Evolutionary conservation across 139 green algal species (phyloP).

Genomic region (Chlorella sp.): DNA sequence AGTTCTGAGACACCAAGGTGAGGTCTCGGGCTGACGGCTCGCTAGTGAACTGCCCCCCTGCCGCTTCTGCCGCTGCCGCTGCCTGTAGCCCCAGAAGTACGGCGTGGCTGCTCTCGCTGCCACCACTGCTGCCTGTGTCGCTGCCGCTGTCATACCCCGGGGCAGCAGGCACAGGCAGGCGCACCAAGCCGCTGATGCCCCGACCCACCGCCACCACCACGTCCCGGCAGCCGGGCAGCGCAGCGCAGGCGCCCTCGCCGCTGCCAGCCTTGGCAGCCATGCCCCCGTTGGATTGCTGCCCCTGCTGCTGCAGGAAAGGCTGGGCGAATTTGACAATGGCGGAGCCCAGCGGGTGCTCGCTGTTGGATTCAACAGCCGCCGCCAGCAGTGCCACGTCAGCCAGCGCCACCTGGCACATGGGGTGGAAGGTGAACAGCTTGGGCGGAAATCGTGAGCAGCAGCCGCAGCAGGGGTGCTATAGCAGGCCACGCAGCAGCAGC

Average conservation of each 20-base stretch:
- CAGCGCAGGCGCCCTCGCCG: background rate
- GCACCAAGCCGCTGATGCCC: conserved; percentile 47
- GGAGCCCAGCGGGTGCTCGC: conserved; percentile 90
- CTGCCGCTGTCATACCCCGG: background rate
- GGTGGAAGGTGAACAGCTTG: too few relatives aligned
- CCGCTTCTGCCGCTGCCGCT: background rate
- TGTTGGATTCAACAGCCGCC: conserved; percentile 78
- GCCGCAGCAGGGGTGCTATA: too few relatives aligned
- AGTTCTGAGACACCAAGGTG: background rate
- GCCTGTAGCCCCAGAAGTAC: background rate
- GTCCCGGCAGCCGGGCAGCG: conserved; percentile 5
- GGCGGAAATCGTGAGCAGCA: too few relatives aligned
- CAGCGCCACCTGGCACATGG: conserved; percentile 24
- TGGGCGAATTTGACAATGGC: conserved; percentile 78
- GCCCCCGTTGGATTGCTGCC: background rate
- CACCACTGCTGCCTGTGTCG: background rate
- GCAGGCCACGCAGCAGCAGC: too few relatives aligned
- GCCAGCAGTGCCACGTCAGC: conserved; percentile 67
- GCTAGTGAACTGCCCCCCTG: background rate
- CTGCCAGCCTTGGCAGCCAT: background rate
- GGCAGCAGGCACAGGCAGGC: background rate
- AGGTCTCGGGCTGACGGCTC: background rate
- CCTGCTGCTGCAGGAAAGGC: conserved; percentile 9
- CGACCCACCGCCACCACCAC: conserved; percentile 38
- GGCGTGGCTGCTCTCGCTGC: background rate